These are phyloP conservation scores for Grosmannia huntii DNA, from an alignment of 2,329 filamentous ascomycete genomes.

Conservation along the genomic window DNA sequence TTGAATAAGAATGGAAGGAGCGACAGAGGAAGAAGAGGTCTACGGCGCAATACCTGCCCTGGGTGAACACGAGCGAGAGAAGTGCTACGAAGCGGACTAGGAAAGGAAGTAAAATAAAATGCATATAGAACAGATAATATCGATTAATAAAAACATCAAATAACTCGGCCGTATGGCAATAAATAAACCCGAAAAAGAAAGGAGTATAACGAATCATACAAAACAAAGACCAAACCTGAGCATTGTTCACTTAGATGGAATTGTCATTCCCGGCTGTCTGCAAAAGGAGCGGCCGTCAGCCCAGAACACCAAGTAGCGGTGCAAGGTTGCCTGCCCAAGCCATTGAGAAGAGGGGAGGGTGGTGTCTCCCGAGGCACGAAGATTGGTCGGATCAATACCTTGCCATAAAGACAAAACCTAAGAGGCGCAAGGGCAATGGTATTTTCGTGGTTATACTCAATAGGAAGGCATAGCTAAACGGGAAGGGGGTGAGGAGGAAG, in stretches of 20 bases:
- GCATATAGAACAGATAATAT: background rate
- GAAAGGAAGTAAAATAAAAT: background rate
- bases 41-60: background rate
- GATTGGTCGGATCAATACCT: background rate
- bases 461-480: background rate
- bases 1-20: slow-evolving; percentile 1
- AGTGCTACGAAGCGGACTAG: background rate
- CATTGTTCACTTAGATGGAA: slow-evolving; percentile 1
- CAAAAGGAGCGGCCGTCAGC: background rate
- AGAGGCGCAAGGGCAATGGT: background rate
- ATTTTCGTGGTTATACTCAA: background rate
- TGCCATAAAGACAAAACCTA: background rate
- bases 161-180: background rate
- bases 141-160: slow-evolving; percentile 4
- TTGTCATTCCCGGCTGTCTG: background rate
- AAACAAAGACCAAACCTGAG: background rate
- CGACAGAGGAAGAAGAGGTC: background rate
- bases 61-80: background rate
- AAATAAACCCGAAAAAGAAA: background rate
- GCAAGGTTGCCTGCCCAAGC: background rate
- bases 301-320: background rate
- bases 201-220: slow-evolving; percentile 4
- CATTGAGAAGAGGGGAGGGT: background rate
- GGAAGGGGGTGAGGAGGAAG: background rate
- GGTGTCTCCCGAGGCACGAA: background rate